Evolutionary conservation across 2,329 filamentous ascomycete species (phyloP).

Genomic region (Claviceps humidiphila): DNA sequence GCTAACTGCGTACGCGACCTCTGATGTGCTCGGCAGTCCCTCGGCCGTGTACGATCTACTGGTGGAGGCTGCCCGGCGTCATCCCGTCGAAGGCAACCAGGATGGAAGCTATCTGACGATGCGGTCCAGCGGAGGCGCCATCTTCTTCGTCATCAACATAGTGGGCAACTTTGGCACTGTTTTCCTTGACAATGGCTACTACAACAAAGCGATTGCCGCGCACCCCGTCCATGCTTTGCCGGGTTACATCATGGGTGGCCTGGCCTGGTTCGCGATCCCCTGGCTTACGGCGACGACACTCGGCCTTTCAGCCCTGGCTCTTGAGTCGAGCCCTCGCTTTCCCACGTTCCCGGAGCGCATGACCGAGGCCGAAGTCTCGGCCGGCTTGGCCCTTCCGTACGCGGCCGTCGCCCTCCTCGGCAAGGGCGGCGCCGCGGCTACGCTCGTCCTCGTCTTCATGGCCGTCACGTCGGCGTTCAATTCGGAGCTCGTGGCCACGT

Average conservation of each 20-base stretch:
- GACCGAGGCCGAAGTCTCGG: slow-evolving; percentile 59
- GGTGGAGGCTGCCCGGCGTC: slow-evolving; percentile 49
- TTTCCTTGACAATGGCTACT: slow-evolving; percentile 80
- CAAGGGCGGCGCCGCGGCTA: slow-evolving; percentile 65
- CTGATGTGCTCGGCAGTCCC: slow-evolving; percentile 59
- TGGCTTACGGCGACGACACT: slow-evolving; percentile 83
- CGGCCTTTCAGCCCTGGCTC: slow-evolving; percentile 66
- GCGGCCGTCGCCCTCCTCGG: slow-evolving; percentile 75
- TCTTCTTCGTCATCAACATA: slow-evolving; percentile 84
- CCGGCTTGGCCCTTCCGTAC: slow-evolving; percentile 73
- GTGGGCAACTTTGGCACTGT: slow-evolving; percentile 77
- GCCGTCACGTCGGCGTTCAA: slow-evolving; percentile 77
- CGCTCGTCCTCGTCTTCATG: slow-evolving; percentile 75
- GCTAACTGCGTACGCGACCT: slow-evolving; percentile 68
- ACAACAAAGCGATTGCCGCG: slow-evolving; percentile 87
- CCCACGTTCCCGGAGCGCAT: slow-evolving; percentile 64
- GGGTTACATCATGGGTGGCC: slow-evolving; percentile 75
- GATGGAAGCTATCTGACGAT: slow-evolving; percentile 80
- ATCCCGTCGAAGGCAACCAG: slow-evolving; percentile 69
- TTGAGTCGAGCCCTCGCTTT: slow-evolving; percentile 61
- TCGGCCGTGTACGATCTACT: slow-evolving; percentile 66
- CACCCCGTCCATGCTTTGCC: slow-evolving; percentile 75
- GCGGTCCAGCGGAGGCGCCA: slow-evolving; percentile 55
- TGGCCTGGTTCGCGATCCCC: slow-evolving; percentile 87
- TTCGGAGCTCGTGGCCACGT: slow-evolving; percentile 75